Evolutionary conservation across 768 basidiomycete species (phyloP), one percentile per base, ranked within the genome.

Genomic region (Mycena floridula): DNA sequence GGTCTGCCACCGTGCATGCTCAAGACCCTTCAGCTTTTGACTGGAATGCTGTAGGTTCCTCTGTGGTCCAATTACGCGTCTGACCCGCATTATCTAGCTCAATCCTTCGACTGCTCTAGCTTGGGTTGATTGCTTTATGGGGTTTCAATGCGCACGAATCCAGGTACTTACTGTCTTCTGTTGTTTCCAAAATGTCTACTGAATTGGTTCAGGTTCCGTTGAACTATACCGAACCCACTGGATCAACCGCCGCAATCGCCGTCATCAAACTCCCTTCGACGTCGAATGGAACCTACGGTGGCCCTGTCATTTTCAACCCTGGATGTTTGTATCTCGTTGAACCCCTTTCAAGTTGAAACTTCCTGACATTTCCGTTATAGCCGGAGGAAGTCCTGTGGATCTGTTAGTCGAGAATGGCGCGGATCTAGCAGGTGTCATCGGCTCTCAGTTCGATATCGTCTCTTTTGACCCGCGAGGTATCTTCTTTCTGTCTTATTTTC

Each of bases 231-330:
- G 43, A 54, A 2, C 55, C 57, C 2, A 12, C 42, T 8, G 47
- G 39, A 15, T 47, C 28, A 6, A 37, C 49, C 15, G 56, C 58
- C 12, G 51, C 52, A 7, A 48, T 65, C 16, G 61, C 63, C 0
- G 15, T 64, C n/a, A 46, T 60, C 13, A 48, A 54, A 35, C 42
- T 57, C 25, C 55, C 57, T 2, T 36, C 51, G 1, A 18, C 40
- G 3, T 40, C 37, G 2, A 22, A 48, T 26, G 44, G 49, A 5
- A 40, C 48, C 16, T 62, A 60, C 39, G 48, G 47, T 5, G 63
- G 63, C 0, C 63, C 63, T 0, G 54, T 65, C 15, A 49, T 64
- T 4, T 61, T 59, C 51, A 65, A 63, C 45, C 63, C 59, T 2
- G 28, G 28, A 32, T 9, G 28, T n/a, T n/a, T 15, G 38, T 12